A percentile compares a stretch with the other conserved stretches of the same genome.
phyloP scores from a whole-genome alignment of 495 filamentous ascomycete genomes.

The Umbilicaria muhlenbergii region DNA sequence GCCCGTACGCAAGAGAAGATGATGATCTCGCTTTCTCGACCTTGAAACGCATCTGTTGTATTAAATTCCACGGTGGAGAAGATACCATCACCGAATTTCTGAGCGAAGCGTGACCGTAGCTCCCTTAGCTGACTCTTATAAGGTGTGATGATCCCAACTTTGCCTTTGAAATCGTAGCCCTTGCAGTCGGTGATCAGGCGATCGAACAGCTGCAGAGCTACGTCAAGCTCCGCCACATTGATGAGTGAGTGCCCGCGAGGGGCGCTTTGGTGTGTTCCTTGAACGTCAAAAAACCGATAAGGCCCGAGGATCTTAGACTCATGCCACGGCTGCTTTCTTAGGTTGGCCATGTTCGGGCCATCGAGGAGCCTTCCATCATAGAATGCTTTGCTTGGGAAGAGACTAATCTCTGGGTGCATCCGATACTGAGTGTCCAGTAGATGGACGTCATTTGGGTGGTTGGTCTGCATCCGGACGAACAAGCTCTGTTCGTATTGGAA shows the following conservation, averaged over 20 bases:
- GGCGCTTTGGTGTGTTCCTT: constrained; percentile 67
- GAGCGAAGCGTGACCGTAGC: constrained; percentile 54
- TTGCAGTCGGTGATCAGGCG: constrained; percentile 59
- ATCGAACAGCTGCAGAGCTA: constrained; percentile 70
- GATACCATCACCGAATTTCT: constrained; percentile 57
- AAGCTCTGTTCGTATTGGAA: constrained; percentile 96
- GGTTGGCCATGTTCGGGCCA: constrained; percentile 60
- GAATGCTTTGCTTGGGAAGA: constrained; percentile 78
- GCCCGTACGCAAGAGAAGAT: constrained; percentile 98
- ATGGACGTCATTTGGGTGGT: constrained; percentile 79
- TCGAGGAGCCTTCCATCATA: constrained; percentile 80
- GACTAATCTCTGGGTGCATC: constrained; percentile 94
- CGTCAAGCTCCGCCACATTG: constrained; percentile 71
- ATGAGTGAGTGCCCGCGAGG: constrained; percentile 73
- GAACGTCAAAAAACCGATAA: constrained; percentile 95
- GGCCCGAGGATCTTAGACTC: constrained; percentile 63
- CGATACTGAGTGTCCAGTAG: constrained; percentile 92
- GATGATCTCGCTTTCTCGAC: constrained; percentile 90
- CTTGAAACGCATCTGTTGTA: constrained; percentile 96
- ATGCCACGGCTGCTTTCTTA: constrained; percentile 75
- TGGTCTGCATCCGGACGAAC: constrained; percentile 94
- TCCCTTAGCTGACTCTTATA: constrained; percentile 87
- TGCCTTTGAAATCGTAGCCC: constrained; percentile 53
- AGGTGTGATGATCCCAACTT: constrained; percentile 91
- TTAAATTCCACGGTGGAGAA: constrained; percentile 82